Base-by-base conservation (phyloP, 2,329 filamentous ascomycete species). In the Cylindrodendrum hubeiense region DNA sequence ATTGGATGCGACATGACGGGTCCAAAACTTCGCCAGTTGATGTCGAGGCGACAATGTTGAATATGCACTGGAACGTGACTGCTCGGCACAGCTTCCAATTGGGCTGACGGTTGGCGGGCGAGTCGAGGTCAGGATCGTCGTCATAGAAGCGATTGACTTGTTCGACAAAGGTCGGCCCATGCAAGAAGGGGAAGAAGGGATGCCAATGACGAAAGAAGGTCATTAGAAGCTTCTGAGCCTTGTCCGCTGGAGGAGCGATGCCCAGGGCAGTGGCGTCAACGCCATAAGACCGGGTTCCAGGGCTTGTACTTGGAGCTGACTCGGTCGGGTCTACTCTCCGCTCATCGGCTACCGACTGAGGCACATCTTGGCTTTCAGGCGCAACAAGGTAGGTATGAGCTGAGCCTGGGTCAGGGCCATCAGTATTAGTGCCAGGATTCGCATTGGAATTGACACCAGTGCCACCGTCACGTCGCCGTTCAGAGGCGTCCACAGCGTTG, bases 171-270 rank as follows among this genome's bases (percentile, higher is more conserved):
- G 80, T 81, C 1, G 83, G 84, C 0, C 85, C 85, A 51, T 86
- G 83, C 4, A 86, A 68, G 64, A 86, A 86, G 0, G 85, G 85
- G 62, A 86, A 84, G 13, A 86, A 74, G 1, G 83, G 83, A 77
- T 87, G 85, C 84, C 84, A 86, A 10, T 81, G 77, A 67, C 79
- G 81, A 71, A 86, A 86, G 66, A 85, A 86, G 19, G 79, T 74
- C 73, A 84, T 82, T 55, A 85, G 79, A 3, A 86, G 76, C 41
- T 79, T 75, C 62, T 79, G 79, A 1, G 83, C 78, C 19, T 75
- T 67, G 1, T 71, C 67, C 2, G 75, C 70, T 15, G 76, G 65
- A 8, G 79, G 76, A 17, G 72, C 69, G 9, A 67, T 60, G 19
- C 77, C 77, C 12, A 79, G 66, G 19, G 26, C 33, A 13, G 53